phyloP scores from a whole-genome alignment of 176 grass and related monocot genomes.

The Rhipidocladum racemiflorum region DNA sequence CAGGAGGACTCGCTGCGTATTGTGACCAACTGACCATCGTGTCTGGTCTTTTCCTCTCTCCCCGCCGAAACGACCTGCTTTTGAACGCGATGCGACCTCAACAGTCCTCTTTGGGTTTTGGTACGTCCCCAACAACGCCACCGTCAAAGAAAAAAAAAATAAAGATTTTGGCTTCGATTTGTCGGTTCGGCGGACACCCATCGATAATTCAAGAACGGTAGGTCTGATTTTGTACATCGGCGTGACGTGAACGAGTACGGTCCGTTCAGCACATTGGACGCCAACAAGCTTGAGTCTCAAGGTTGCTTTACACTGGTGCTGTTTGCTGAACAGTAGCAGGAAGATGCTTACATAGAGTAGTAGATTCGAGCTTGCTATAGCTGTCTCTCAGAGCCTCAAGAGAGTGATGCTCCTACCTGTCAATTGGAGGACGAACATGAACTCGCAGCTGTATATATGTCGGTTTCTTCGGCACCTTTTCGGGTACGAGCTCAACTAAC shows the following conservation, averaged over 20 bases:
- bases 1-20: neutral
- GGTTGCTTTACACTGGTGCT: neutral
- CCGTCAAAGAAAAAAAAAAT: neutral
- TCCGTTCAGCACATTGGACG: neutral
- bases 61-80: neutral
- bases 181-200: neutral
- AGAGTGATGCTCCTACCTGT: neutral
- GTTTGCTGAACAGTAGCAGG: neutral
- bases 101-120: conserved; percentile 5
- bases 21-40: neutral
- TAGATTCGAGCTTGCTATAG: neutral
- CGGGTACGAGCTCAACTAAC: neutral
- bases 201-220: neutral
- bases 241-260: neutral
- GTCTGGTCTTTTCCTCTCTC: neutral
- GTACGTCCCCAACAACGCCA: neutral
- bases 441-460: neutral
- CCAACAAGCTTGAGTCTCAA: neutral
- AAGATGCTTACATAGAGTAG: neutral
- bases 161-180: neutral
- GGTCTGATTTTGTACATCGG: neutral
- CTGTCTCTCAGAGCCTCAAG: neutral
- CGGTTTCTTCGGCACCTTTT: neutral
- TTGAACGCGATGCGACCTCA: neutral
- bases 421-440: neutral